Evolutionary conservation across 2,329 filamentous ascomycete genomes (phyloP), one percentile per base, ranked within the genome.

Genomic region (Bertia moriformis): DNA sequence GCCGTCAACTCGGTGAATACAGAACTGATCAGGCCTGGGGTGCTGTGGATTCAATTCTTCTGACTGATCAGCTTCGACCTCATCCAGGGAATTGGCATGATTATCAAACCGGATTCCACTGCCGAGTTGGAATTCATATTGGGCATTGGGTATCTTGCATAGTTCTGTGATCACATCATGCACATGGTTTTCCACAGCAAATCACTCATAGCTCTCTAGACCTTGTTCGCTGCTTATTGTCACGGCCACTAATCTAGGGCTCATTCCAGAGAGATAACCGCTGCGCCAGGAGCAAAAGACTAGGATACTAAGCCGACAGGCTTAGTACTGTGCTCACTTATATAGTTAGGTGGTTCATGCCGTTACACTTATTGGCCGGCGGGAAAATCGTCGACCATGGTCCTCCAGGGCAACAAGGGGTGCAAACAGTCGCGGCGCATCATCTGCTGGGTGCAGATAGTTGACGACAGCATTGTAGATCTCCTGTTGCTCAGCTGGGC

Each of bases 141-240:
- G 39, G 22, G 47, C 49, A 14, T 12, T 39, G 4, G 41, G 43
- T 41, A 49, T 46, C 37, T 47, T 48, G 40, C 41, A 52, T 2
- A 51, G 42, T 19, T 48, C 44, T 5, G 38, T 7, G 14, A 51
- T 45, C 3, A 53, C 46, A 43, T 49, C 44, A 35, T 35, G 40
- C 0, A 51, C 45, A 41, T 48, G 43, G 15, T 48, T 40, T 40
- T 52, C 47, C 3, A 54, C 48, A 3, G 41, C 46, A 14, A 48
- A 35, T 15, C 40, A 44, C 43, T 48, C 45, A 37, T 50, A 47
- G n/a, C 35, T 39, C 37, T 46, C 44, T 2, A 49, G 40, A 15
- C 43, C 43, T 33, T 45, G 40, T 38, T 49, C 44, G 37, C 50
- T 49, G 15, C 24, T 29, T 10, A n/a, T n/a, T n/a, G n/a, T n/a